A percentile compares a stretch with the other conserved stretches of the same genome.
Evolutionary conservation across 176 grass and related monocot genomes (phyloP).

Genomic region (Olyra latifolia): DNA sequence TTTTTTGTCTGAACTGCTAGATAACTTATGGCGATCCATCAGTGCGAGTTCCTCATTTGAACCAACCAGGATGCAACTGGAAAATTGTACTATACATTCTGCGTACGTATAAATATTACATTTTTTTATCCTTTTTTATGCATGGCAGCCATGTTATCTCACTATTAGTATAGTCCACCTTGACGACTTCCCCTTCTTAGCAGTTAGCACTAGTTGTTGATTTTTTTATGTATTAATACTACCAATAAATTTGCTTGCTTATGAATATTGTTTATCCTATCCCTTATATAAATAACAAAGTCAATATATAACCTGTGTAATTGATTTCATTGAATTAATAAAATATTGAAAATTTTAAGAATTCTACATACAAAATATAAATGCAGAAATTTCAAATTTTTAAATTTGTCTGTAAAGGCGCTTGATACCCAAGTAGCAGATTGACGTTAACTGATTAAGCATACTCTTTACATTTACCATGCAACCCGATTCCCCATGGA

Average conservation of each 20-base stretch:
- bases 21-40: conserved; percentile 99
- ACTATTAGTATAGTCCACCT: background rate
- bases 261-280: background rate
- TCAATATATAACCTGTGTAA: background rate
- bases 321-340: background rate
- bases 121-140: background rate
- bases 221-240: background rate
- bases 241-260: background rate
- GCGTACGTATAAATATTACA: conserved; percentile 51
- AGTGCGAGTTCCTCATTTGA: conserved; percentile 69
- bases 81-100: conserved; percentile 81
- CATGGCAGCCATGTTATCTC: conserved; percentile 9
- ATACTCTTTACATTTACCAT: background rate
- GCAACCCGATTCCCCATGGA: background rate
- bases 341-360: background rate
- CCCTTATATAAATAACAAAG: background rate
- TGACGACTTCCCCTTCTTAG: conserved; percentile 14
- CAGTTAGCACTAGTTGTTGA: background rate
- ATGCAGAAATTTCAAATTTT: background rate
- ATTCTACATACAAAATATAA: background rate
- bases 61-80: conserved; percentile 81
- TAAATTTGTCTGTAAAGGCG: background rate
- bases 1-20: conserved; percentile 48
- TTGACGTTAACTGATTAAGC: background rate
- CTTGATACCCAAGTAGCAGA: background rate